Conservation (phyloP, 495 filamentous ascomycete genomes). For the Neurospora sp. region DNA sequence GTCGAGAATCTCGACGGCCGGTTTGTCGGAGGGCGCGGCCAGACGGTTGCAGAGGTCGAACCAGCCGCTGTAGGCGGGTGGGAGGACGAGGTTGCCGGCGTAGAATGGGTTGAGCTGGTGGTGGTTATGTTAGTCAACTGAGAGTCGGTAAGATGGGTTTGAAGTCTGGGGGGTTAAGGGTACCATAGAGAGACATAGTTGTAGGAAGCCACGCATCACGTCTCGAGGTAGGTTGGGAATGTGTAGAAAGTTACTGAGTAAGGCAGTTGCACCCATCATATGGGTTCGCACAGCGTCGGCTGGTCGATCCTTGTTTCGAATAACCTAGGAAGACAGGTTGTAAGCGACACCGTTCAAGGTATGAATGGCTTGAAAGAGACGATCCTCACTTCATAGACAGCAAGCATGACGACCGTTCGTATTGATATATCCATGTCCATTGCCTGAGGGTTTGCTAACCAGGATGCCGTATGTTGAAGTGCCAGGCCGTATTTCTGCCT, state of each 20-base stretch:
- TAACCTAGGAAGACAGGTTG: constrained; percentile 4
- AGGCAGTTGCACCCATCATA: constrained; percentile 34
- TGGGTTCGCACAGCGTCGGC: constrained; percentile 31
- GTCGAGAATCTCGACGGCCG: constrained; percentile 22
- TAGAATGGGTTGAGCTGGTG: constrained; percentile 26
- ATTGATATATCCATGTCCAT: constrained; percentile 19
- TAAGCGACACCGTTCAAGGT: not conserved
- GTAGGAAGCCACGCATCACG: constrained; percentile 26
- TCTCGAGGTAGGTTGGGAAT: constrained; percentile 14
- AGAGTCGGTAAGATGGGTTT: constrained; percentile 8
- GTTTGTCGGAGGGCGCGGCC: constrained; percentile 13
- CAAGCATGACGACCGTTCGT: constrained; percentile 32
- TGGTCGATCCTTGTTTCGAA: constrained; percentile 11
- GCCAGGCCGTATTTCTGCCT: constrained; percentile 34
- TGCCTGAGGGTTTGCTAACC: constrained; percentile 18
- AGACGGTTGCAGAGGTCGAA: constrained; percentile 20
- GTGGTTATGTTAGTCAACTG: not conserved
- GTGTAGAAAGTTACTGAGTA: constrained; percentile 26
- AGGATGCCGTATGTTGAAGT: constrained; percentile 24
- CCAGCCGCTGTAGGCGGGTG: constrained; percentile 26
- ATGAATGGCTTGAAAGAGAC: not conserved
- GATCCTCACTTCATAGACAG: constrained; percentile 34
- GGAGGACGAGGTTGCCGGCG: constrained; percentile 20
- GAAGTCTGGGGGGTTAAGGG: constrained; percentile 10
- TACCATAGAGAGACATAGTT: constrained; percentile 37